A percentile compares a stretch with the other conserved stretches of the same genome.
These are phyloP conservation scores for Solanum commersonii DNA, from an alignment of 257 asterid genomes.

Conservation along the genomic window DNA sequence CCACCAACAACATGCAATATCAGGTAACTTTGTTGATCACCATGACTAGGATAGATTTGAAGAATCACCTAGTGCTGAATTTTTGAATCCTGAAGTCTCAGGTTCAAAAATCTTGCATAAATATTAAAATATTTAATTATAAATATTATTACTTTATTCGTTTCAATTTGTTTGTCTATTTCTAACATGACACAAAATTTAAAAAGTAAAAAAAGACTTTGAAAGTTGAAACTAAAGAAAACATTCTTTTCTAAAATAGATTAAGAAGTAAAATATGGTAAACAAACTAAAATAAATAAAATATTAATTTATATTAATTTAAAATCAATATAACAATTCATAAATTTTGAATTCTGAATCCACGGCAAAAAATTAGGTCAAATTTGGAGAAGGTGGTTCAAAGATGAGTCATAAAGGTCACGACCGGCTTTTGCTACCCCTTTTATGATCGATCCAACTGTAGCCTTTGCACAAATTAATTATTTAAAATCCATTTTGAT, in stretches of 20 bases:
- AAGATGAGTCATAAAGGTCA: neutral
- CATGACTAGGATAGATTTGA: neutral
- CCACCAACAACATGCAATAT: too few relatives aligned
- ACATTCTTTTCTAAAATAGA: neutral
- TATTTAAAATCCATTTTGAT: neutral
- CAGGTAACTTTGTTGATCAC: neutral
- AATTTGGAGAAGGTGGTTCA: neutral
- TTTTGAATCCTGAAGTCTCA: too few relatives aligned
- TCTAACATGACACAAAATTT: neutral
- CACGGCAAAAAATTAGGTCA: rapidly evolving
- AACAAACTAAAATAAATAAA: too few relatives aligned
- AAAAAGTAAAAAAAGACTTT: too few relatives aligned
- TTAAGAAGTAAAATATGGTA: too few relatives aligned
- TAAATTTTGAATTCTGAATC: neutral
- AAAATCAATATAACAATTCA: neutral
- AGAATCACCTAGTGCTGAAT: too few relatives aligned
- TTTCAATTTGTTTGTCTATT: neutral
- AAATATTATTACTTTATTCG: too few relatives aligned
- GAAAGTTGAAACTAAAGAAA: neutral
- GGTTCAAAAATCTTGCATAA: too few relatives aligned
- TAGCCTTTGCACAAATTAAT: neutral
- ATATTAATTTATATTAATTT: neutral
- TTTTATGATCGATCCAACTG: neutral
- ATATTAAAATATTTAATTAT: too few relatives aligned
- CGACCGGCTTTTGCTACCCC: neutral